Evolutionary conservation across 1,139 yeast species (phyloP).

Genomic region (Geotrichum phurueaensis): DNA sequence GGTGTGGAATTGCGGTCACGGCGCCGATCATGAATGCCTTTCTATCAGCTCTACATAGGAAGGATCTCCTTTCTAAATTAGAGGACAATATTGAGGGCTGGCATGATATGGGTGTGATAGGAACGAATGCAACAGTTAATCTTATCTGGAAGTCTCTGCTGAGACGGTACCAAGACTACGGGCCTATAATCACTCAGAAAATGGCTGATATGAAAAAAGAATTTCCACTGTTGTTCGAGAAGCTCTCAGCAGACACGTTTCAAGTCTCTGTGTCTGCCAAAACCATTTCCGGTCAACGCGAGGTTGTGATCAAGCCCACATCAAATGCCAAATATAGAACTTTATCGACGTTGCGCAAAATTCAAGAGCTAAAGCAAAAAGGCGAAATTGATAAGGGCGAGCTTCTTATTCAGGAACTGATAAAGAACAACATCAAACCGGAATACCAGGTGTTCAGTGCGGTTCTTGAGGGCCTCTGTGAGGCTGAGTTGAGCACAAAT

Average conservation of each 20-base stretch:
- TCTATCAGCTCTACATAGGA: constrained; percentile 4
- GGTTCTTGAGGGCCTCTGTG: constrained; percentile 14
- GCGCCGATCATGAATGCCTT: constrained; percentile 13
- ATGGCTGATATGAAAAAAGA: constrained; percentile 1
- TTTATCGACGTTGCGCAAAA: constrained; percentile 9
- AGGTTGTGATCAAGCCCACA: constrained; percentile 1
- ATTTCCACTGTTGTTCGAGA: constrained; percentile 8
- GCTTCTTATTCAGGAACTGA: constrained; percentile 5
- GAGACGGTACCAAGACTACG: constrained; percentile 11
- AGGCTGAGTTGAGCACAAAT: constrained; percentile 3
- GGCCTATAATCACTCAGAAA: background rate
- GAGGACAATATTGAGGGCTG: constrained; percentile 14
- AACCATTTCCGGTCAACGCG: background rate
- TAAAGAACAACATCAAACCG: constrained; percentile 8
- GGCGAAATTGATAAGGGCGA: constrained; percentile 1
- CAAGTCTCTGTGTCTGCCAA: background rate
- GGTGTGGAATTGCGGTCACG: constrained; percentile 5
- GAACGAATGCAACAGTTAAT: constrained; percentile 16
- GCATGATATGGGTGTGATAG: constrained; percentile 9
- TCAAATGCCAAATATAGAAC: constrained; percentile 3
- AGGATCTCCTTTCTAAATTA: constrained; percentile 3
- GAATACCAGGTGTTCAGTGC: constrained; percentile 8
- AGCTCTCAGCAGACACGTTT: constrained; percentile 10
- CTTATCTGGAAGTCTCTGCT: constrained; percentile 14
- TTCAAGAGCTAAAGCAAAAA: constrained; percentile 5